Evolutionary conservation across 306 rosid genomes (phyloP), one percentile per base, ranked within the genome.

Genomic region (Gleditsia sinensis): DNA sequence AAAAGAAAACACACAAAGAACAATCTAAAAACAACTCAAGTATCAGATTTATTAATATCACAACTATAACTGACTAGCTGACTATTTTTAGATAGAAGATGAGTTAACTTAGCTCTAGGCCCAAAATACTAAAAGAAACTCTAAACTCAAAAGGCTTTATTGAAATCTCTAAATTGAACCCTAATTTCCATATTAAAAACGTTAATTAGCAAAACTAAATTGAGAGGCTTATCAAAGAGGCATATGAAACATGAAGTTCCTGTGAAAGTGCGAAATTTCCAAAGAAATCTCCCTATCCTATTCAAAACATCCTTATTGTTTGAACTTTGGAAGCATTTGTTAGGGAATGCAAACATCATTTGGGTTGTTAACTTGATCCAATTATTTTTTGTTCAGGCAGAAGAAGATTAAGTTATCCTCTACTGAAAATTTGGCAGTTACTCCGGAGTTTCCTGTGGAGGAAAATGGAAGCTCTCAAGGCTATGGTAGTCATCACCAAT

Each of bases 361-460:
- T 10, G 59, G 54, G 67, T 55, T 69, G 49, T 33, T 85, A 46
- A 61, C 58, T 68, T 49, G 46, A 58, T 74, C 69, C 55, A 37
- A 23, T 82, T 78, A 12, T 81, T 64, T 51, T 69, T 70, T 39
- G 20, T 81, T 42, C 82, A 92, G 98, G 84, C 80, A 79, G 87
- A 92, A 92, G 91, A 90, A 83, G 87, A 90, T 39, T 77, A 92
- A 84, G 77, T 76, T 75, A 77, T 80, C 83, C 64, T 61, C 82
- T n/a, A 1, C 71, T 0, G 83, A 81, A 61, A 85, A 83, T 76
- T 62, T 75, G 80, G 60, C 74, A 16, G 78, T 69, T 80, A 75
- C 56, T 74, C 54, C 83, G 0, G 79, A 71, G 69, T 90, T 51
- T 28, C 61, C 54, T 66, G 60, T 61, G 10, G 82, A 81, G 58